Percentiles rank a stretch among this genome's conserved stretches.
These are phyloP conservation scores for Populus pruinosa DNA, from an alignment of 345 rosid species.

Conservation along the genomic window DNA sequence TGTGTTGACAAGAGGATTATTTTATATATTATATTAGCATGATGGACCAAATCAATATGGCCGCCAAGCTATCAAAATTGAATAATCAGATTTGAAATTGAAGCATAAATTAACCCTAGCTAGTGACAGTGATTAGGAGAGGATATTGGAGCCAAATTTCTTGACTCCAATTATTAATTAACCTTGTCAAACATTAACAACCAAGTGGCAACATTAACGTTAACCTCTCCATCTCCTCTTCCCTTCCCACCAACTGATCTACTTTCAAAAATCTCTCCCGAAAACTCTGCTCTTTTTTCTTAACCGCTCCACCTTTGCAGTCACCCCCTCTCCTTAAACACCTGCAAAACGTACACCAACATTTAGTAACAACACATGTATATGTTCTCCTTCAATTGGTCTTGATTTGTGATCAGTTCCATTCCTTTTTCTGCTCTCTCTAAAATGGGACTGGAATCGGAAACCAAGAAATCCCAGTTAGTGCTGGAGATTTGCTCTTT, in stretches of 20 bases:
- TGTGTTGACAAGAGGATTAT: no score
- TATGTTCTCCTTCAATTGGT: not conserved
- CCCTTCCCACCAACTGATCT: slow-evolving; percentile 55
- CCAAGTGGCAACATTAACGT: slow-evolving; percentile 19
- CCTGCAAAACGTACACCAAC: slow-evolving; percentile 8
- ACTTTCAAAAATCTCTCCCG: slow-evolving; percentile 64
- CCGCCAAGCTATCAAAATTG: no score
- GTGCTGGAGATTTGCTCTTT: slow-evolving; percentile 64
- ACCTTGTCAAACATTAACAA: not conserved
- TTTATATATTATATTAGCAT: no score
- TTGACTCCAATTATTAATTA: not conserved
- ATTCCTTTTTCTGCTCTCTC: not conserved
- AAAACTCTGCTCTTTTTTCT: slow-evolving; percentile 54
- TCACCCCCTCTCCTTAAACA: slow-evolving; percentile 9
- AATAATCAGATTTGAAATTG: no score
- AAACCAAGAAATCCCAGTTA: slow-evolving; percentile 41
- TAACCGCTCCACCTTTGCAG: slow-evolving; percentile 49
- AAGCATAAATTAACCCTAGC: not conserved
- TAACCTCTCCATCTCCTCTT: slow-evolving; percentile 12
- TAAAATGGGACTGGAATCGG: slow-evolving; percentile 45
- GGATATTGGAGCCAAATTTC: not conserved
- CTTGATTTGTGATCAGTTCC: not conserved
- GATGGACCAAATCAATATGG: no score
- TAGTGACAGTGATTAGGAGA: not conserved
- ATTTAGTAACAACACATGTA: not conserved